A percentile compares a stretch with the other conserved stretches of the same genome.
phyloP scores from a whole-genome alignment of 306 rosid species.

The Styphnolobium japonicum region DNA sequence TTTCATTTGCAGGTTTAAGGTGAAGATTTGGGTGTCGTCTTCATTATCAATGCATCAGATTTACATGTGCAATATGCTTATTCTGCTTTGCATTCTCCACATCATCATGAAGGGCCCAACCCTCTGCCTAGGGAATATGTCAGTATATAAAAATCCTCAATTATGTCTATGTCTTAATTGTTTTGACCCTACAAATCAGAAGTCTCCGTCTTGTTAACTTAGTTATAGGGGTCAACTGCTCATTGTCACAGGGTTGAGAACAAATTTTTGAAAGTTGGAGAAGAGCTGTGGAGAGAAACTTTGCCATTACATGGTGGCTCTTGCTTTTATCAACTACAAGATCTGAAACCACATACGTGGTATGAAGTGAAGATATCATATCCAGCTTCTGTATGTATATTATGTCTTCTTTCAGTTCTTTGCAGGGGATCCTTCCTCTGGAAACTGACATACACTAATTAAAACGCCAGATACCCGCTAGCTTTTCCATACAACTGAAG shows the following conservation, averaged over 20 bases:
- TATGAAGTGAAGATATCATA: conserved; percentile 98
- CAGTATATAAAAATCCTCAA: conserved; percentile 25
- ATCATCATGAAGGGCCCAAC: conserved; percentile 32
- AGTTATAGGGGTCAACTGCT: conserved; percentile 2
- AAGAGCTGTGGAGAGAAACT: conserved; percentile 70
- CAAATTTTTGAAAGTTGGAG: conserved; percentile 66
- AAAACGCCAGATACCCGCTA: conserved; percentile 70
- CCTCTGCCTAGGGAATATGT: conserved; percentile 48
- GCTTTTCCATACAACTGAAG: conserved; percentile 64
- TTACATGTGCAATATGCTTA: conserved; percentile 17
- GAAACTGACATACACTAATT: conserved; percentile 20
- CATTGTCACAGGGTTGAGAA: conserved; percentile 41
- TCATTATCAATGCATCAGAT: conserved; percentile 19
- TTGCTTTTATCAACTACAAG: conserved; percentile 62
- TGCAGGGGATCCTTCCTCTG: conserved; percentile 24
- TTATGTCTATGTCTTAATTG: background rate
- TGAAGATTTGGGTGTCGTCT: conserved; percentile 4
- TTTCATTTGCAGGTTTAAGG: conserved; percentile 26
- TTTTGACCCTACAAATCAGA: background rate
- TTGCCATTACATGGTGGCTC: conserved; percentile 64
- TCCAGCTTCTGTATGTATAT: conserved; percentile 91
- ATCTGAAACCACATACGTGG: conserved; percentile 66
- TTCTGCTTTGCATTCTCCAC: conserved; percentile 33
- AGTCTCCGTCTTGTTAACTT: background rate
- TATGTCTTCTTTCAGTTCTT: conserved; percentile 28